Base-by-base conservation (phyloP, 1,139 yeast genomes). In the Hemisphaericaspora lyxosophila region DNA sequence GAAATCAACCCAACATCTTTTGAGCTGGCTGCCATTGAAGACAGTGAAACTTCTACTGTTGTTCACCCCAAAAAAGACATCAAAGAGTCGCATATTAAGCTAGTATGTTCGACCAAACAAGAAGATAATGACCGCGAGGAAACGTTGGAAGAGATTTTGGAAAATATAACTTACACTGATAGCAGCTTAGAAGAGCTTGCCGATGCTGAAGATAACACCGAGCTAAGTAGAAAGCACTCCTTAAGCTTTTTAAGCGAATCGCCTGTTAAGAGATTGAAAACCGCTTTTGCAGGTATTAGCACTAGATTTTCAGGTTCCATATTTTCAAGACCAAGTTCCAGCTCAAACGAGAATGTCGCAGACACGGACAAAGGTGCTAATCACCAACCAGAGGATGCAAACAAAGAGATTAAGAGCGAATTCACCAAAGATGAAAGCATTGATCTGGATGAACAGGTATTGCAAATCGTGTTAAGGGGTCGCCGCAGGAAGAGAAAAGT, bases 81-180 rank as follows among this genome's bases (percentile, higher is more conserved):
- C n/a, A 51, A 46, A 15, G 40, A 36, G 11, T 35, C 32, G 30
- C 46, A 44, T 15, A 31, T 38, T 23, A 24, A 24, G n/a, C n/a
- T n/a, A n/a, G n/a, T n/a, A n/a, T n/a, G n/a, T n/a, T n/a, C n/a
- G n/a, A n/a, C n/a, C n/a, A n/a, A n/a, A n/a, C n/a, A n/a, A n/a
- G 26, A 19, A 25, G 46, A 36, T n/a, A 46, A 41, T 19, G 43
- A 40, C 15, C 42, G 36, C 11, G 47, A 43, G n/a, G 20, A 15
- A 11, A 19, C 18, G n/a, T 26, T 38, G 24, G 38, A 30, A 31
- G 23, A 35, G 4, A 30, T 31, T n/a, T 17, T 22, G 11, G 32
- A 26, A 18, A 18, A 27, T 22, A 14, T 31, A 22, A 13, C 26
- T 18, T 15, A 29, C 12, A 26, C 27, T 22, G 18, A 14, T 5